Percentiles rank a stretch among this genome's conserved stretches.
phyloP scores from a whole-genome alignment of 805 yeast genomes.

The Barnettozyma sucrosica region DNA sequence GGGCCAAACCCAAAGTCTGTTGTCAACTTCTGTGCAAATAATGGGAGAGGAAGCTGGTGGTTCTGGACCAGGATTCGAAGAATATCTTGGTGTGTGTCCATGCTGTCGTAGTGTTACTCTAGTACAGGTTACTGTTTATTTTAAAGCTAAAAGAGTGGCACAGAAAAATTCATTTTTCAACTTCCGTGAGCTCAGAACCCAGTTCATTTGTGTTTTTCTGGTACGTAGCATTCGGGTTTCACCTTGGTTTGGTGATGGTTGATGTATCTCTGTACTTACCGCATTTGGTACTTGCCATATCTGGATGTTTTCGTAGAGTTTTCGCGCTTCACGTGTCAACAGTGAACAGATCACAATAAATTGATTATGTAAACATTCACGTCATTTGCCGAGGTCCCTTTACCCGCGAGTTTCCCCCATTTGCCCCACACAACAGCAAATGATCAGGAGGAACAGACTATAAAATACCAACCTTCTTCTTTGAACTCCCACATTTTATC shows the following conservation, averaged over 20 bases:
- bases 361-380: not conserved
- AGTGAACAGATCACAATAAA: too few species aligned
- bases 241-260: not conserved
- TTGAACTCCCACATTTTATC: not conserved
- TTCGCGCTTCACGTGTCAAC: too few species aligned
- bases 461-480: not conserved
- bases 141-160: not conserved
- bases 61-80: not conserved
- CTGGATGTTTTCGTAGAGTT: not conserved
- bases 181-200: not conserved
- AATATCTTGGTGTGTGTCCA: not conserved
- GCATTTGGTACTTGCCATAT: not conserved
- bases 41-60: not conserved
- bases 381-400: constrained; percentile 6
- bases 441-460: not conserved
- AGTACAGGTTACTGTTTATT: not conserved
- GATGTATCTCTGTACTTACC: constrained; percentile 10
- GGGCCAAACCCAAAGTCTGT: not conserved
- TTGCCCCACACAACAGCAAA: constrained; percentile 8
- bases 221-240: not conserved
- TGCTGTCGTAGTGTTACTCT: not conserved
- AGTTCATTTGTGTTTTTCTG: not conserved
- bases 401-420: constrained; percentile 7
- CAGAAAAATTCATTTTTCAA: not conserved
- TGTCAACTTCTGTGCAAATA: not conserved